Percentiles rank a stretch among this genome's conserved stretches.
Evolutionary conservation across 306 rosid species (phyloP).

Genomic region (Biancaea sappan): DNA sequence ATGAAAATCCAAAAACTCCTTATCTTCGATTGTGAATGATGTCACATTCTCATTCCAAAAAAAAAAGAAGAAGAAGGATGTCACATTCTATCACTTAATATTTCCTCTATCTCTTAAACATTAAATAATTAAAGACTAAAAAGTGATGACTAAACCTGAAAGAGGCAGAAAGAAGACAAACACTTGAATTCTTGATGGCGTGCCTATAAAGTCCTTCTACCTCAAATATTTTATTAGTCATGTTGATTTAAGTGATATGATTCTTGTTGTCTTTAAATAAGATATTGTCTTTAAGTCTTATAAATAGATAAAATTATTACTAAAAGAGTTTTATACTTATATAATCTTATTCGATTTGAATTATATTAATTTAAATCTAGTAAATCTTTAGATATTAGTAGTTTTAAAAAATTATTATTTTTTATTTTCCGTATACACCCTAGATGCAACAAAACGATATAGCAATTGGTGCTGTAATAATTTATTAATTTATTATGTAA

Average conservation of each 20-base stretch:
- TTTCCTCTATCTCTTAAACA: neutral
- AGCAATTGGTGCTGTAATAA: neutral
- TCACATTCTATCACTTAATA: neutral
- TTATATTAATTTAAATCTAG: no score
- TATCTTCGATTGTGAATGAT: no score
- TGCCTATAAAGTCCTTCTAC: conserved; percentile 7
- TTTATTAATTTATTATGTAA: neutral
- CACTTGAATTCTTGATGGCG: neutral
- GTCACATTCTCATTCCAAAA: no score
- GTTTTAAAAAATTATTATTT: no score
- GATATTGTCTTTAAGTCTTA: no score
- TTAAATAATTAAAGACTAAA: neutral
- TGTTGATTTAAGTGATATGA: no score
- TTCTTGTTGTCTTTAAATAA: no score
- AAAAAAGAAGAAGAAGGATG: neutral
- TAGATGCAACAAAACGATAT: neutral
- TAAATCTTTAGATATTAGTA: no score
- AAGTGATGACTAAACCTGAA: neutral
- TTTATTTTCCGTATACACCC: neutral
- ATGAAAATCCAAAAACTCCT: no score
- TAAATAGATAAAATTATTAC: no score
- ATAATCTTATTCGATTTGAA: no score
- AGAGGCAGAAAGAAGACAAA: conserved; percentile 32
- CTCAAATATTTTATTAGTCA: neutral
- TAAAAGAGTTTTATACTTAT: no score